A percentile compares a stretch with the other conserved stretches of the same genome.
phyloP scores from a whole-genome alignment of 805 yeast species.

The Wickerhamiella kazuoi region DNA sequence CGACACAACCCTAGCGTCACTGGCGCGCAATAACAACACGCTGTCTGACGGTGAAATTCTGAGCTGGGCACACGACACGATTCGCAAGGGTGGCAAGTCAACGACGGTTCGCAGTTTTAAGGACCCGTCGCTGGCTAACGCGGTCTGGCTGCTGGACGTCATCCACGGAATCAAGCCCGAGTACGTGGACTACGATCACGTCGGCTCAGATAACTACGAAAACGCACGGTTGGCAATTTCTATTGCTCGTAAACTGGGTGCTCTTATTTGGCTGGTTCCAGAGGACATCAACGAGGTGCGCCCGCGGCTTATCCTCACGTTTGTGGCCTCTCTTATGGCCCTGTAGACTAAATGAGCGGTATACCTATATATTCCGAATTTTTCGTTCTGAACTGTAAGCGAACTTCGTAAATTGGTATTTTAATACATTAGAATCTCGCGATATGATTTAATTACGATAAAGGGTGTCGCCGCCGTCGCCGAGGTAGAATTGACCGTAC shows the following conservation, averaged over 20 bases:
- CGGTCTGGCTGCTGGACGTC: constrained; percentile 73
- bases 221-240: constrained; percentile 95
- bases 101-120: constrained; percentile 65
- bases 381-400: too few species aligned
- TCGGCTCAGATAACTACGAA: constrained; percentile 74
- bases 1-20: constrained; percentile 56
- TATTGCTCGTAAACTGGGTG: constrained; percentile 94
- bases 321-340: constrained; percentile 90
- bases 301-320: constrained; percentile 79
- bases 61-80: constrained; percentile 85
- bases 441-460: too few species aligned
- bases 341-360: constrained; percentile 18
- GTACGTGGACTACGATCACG: constrained; percentile 89
- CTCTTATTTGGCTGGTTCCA: constrained; percentile 98
- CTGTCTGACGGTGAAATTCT: constrained; percentile 72
- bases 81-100: constrained; percentile 64
- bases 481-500: constrained; percentile 1
- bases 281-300: constrained; percentile 96
- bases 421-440: too few species aligned
- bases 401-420: too few species aligned
- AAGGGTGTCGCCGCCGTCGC: neutral
- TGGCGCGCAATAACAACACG: constrained; percentile 57
- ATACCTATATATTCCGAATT: too few species aligned
- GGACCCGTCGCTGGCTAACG: constrained; percentile 59
- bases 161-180: constrained; percentile 92